These are phyloP conservation scores for Teunomyces stri DNA, from an alignment of 805 yeast species.

Conservation along the genomic window DNA sequence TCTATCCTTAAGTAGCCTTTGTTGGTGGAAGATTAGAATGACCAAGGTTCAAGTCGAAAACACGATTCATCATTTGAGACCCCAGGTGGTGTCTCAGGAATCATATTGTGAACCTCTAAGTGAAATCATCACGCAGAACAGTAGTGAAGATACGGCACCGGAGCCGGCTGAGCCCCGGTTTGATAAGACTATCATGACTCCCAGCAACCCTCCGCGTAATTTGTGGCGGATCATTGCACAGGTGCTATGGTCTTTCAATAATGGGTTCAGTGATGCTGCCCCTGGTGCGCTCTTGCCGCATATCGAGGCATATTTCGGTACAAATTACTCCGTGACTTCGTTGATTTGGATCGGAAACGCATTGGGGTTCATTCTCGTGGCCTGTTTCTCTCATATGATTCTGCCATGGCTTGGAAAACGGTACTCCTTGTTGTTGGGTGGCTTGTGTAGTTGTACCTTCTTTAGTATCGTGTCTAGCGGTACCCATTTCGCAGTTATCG, in stretches of 20 bases:
- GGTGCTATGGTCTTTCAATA: slow-evolving; percentile 38
- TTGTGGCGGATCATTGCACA: slow-evolving; percentile 40
- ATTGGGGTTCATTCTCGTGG: slow-evolving; percentile 51
- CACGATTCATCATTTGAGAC: background rate
- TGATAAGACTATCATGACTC: slow-evolving; percentile 27
- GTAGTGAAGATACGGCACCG: background rate
- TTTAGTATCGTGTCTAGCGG: slow-evolving; percentile 49
- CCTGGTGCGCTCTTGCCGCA: slow-evolving; percentile 60
- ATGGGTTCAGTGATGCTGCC: slow-evolving; percentile 54
- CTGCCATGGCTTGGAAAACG: slow-evolving; percentile 40
- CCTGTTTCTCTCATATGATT: slow-evolving; percentile 46
- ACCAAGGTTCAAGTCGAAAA: background rate
- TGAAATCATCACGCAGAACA: background rate
- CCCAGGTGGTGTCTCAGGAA: background rate
- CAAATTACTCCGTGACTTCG: slow-evolving; percentile 54
- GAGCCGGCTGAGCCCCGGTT: background rate
- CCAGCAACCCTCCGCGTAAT: slow-evolving; percentile 43
- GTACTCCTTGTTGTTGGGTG: slow-evolving; percentile 40
- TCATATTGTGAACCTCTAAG: background rate
- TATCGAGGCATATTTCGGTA: slow-evolving; percentile 47
- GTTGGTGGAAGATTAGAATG: background rate
- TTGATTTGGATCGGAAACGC: slow-evolving; percentile 59
- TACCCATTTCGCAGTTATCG: slow-evolving; percentile 46
- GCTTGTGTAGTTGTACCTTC: slow-evolving; percentile 35
- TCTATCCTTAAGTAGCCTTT: background rate